Conservation (phyloP, 345 rosid genomes). For the Fremontodendron californicum region DNA sequence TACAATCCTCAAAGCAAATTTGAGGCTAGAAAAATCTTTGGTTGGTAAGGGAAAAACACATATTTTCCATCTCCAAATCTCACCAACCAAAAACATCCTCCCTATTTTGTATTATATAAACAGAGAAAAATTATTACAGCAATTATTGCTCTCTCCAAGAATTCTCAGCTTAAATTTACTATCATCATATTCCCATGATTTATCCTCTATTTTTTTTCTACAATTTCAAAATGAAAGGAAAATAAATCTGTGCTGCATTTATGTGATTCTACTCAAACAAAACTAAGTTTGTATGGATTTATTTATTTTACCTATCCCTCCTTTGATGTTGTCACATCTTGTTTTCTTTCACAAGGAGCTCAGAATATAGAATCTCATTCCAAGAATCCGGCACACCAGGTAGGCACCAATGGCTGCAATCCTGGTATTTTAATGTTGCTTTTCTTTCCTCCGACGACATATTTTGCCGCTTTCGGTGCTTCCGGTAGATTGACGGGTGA, state of each 20-base stretch:
- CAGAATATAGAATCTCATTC: constrained; percentile 83
- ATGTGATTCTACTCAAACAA: too few species aligned
- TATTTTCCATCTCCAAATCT: neutral
- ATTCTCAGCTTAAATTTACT: too few species aligned
- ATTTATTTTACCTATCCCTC: constrained; percentile 33
- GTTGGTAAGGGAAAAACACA: neutral
- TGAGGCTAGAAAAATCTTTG: neutral
- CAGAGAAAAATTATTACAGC: neutral
- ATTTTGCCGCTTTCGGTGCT: constrained; percentile 37
- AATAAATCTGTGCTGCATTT: too few species aligned
- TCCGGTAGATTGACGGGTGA: constrained; percentile 88
- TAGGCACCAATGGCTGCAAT: constrained; percentile 99
- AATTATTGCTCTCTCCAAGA: neutral
- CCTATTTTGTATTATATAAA: neutral
- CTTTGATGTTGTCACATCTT: constrained; percentile 39
- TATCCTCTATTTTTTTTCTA: too few species aligned
- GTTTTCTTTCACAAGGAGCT: constrained; percentile 54
- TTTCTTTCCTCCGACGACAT: constrained; percentile 41
- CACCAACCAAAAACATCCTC: neutral
- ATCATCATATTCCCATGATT: too few species aligned
- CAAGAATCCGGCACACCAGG: constrained; percentile 94
- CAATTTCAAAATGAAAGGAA: constrained; percentile 8
- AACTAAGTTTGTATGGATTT: neutral
- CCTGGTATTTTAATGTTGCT: constrained; percentile 62
- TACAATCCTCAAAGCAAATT: constrained; percentile 16